Conservation (phyloP, 305 asterid species). For the Fraxinus xanthoxyloides region DNA sequence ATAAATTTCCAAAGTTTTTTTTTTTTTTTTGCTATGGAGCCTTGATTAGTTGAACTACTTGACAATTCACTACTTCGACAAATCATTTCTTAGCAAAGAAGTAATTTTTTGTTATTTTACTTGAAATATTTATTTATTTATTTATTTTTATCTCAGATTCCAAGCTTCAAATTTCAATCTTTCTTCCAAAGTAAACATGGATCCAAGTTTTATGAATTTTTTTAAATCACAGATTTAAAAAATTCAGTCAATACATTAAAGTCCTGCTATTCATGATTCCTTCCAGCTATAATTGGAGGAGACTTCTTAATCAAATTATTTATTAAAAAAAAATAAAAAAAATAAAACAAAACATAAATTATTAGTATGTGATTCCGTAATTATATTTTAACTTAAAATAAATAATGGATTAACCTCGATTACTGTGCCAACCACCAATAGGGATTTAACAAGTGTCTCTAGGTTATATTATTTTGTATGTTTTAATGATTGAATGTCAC, state of each 20-base stretch:
- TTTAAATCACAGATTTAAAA: background rate
- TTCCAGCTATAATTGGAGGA: slow-evolving; percentile 30
- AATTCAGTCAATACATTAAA: background rate
- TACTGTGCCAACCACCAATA: slow-evolving; percentile 24
- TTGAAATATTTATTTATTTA: background rate
- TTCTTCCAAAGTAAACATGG: background rate
- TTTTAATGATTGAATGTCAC: slow-evolving; percentile 62
- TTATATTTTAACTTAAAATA: background rate
- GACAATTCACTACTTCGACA: too few relatives aligned
- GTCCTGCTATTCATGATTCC: slow-evolving; percentile 24
- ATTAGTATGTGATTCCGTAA: slow-evolving; percentile 31
- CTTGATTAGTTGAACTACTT: too few relatives aligned
- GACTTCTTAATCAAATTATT: slow-evolving; percentile 25
- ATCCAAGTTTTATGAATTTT: background rate
- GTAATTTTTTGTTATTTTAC: too few relatives aligned
- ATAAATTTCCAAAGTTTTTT: too few relatives aligned
- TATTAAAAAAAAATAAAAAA: too few relatives aligned
- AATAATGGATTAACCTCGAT: slow-evolving; percentile 23
- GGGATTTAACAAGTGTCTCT: slow-evolving; percentile 27
- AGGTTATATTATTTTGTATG: slow-evolving; percentile 18
- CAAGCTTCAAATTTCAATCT: background rate
- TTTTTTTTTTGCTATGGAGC: too few relatives aligned
- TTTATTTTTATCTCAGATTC: background rate
- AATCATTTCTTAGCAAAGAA: background rate
- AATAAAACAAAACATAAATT: slow-evolving; percentile 27